Conservation (phyloP, 2,329 filamentous ascomycete species). For the Sporothrix brasiliensis region DNA sequence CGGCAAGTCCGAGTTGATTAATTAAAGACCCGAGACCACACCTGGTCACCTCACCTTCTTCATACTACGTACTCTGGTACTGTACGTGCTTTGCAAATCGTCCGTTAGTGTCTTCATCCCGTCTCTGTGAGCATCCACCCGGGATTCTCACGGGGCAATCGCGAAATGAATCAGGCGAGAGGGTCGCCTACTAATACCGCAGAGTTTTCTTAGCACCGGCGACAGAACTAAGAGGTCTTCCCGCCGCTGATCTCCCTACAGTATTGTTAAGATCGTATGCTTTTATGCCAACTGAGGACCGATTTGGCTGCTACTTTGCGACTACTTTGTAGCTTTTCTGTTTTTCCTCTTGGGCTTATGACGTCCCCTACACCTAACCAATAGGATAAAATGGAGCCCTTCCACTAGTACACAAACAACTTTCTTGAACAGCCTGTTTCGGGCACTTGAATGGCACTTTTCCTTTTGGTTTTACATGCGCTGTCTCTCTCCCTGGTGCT, state of each 20-base stretch:
- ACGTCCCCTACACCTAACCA: slow-evolving; percentile 15
- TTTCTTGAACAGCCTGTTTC: background rate
- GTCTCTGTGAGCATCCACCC: background rate
- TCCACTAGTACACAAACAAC: background rate
- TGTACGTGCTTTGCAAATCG: too few relatives aligned
- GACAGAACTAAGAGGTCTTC: background rate
- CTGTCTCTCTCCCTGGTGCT: background rate
- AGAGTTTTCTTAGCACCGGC: slow-evolving; percentile 28
- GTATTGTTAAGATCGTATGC: background rate
- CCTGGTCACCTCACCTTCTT: background rate
- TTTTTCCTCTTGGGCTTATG: slow-evolving; percentile 23
- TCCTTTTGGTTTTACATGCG: background rate
- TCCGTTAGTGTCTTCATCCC: background rate
- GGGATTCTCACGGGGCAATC: slow-evolving; percentile 18
- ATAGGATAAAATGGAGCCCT: slow-evolving; percentile 28
- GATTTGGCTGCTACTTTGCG: background rate
- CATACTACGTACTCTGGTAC: too few relatives aligned
- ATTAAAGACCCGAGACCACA: slow-evolving; percentile 18
- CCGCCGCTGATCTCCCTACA: background rate
- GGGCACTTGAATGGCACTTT: too few relatives aligned
- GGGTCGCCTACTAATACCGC: slow-evolving; percentile 7
- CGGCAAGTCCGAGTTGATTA: background rate
- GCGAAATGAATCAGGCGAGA: slow-evolving; percentile 11
- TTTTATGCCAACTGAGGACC: background rate
- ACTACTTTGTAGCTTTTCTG: background rate